Conservation (phyloP, 148 eudicot species). For the Rhododendron vialii region DNA sequence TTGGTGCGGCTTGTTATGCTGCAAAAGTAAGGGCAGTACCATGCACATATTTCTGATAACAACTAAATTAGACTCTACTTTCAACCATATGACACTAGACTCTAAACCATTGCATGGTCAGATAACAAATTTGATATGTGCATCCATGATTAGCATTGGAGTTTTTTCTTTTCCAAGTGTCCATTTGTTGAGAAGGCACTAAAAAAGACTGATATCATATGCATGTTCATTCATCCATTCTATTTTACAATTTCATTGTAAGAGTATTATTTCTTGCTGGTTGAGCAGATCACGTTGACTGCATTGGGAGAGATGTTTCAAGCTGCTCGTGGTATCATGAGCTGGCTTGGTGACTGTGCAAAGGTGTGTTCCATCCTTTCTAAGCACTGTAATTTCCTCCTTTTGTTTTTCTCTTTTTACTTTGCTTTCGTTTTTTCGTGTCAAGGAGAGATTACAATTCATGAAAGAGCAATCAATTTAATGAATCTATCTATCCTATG, state of each 20-base stretch:
- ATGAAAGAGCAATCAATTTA: neutral
- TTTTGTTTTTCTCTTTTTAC: neutral
- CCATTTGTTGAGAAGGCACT: neutral
- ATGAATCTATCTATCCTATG: neutral
- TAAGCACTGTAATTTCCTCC: neutral
- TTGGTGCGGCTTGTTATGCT: slow-evolving; percentile 82
- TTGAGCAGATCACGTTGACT: slow-evolving; percentile 66
- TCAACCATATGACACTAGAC: neutral
- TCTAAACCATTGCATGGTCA: neutral
- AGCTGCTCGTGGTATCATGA: slow-evolving; percentile 92
- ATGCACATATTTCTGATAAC: neutral
- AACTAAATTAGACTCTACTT: neutral
- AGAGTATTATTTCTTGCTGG: slow-evolving; percentile 10
- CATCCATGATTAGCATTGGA: neutral
- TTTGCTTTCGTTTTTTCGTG: neutral
- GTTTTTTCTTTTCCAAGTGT: neutral
- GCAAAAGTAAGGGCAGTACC: slow-evolving; percentile 60
- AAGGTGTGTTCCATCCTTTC: slow-evolving; percentile 52
- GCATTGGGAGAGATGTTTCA: slow-evolving; percentile 95
- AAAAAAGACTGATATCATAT: neutral
- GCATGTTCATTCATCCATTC: neutral
- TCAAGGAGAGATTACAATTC: neutral
- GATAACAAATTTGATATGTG: neutral
- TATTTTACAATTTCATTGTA: neutral
- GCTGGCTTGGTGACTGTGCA: slow-evolving; percentile 98